Conservation (phyloP, 2,329 filamentous ascomycete genomes). For the Gnomoniopsis sp. region DNA sequence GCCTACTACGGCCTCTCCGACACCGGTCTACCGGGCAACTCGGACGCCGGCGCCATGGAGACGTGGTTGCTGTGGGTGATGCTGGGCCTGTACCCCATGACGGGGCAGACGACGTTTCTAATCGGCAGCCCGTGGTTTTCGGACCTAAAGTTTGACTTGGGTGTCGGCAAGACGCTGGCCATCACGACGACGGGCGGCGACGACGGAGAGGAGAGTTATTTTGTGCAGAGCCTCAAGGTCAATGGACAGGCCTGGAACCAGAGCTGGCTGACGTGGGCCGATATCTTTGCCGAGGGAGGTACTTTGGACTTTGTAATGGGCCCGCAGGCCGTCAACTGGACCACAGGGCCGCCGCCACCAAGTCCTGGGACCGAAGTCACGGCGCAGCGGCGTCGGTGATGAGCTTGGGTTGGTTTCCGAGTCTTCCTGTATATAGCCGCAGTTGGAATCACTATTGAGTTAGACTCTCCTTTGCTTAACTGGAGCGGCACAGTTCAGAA, state of each 20-base stretch:
- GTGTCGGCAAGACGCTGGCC: conserved; percentile 45
- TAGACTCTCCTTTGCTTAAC: too few species aligned
- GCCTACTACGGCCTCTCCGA: conserved; percentile 54
- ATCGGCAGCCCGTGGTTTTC: conserved; percentile 62
- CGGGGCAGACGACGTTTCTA: conserved; percentile 65
- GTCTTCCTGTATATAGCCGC: too few species aligned
- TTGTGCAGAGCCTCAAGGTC: conserved; percentile 64
- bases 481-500: too few species aligned
- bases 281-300: conserved; percentile 62
- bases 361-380: conserved; percentile 46
- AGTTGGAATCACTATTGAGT: too few species aligned
- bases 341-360: conserved; percentile 56
- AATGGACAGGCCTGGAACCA: conserved; percentile 62
- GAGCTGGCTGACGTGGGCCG: conserved; percentile 63
- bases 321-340: conserved; percentile 48
- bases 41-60: conserved; percentile 71
- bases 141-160: conserved; percentile 57
- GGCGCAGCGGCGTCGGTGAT: background rate
- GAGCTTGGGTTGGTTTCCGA: too few species aligned
- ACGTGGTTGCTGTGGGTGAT: conserved; percentile 67
- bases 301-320: conserved; percentile 65
- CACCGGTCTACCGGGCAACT: conserved; percentile 64
- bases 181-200: conserved; percentile 49
- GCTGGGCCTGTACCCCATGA: conserved; percentile 66
- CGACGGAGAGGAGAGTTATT: conserved; percentile 39